Conservation (phyloP, 1,284 basidiomycete species). For the Leccinum laetum region DNA sequence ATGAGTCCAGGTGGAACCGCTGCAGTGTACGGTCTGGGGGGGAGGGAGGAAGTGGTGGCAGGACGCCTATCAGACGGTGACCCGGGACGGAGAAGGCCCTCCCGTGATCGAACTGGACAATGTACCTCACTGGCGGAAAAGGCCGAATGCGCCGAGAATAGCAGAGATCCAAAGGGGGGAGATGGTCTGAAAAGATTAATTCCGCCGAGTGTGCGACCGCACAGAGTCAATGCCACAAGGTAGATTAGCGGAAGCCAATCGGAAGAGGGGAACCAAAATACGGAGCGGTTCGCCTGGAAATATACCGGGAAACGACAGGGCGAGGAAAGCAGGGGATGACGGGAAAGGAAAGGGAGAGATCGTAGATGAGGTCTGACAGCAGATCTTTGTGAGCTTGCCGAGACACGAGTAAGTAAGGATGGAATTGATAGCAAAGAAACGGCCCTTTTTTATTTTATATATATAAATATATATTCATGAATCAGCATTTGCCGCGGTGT, state of each 20-base stretch:
- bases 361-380: constrained; percentile 11
- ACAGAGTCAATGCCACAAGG: constrained; percentile 33
- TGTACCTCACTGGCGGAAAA: constrained; percentile 34
- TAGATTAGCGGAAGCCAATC: constrained; percentile 25
- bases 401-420: constrained; percentile 27
- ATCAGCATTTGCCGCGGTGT: constrained; percentile 31
- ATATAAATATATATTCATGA: constrained; percentile 23
- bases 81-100: constrained; percentile 15
- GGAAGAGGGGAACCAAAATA: constrained; percentile 26
- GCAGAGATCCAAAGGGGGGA: constrained; percentile 23
- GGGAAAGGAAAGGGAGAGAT: constrained; percentile 32
- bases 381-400: constrained; percentile 33
- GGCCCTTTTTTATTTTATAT: constrained; percentile 20
- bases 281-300: constrained; percentile 38
- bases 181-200: constrained; percentile 27
- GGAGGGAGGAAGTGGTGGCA: neutral
- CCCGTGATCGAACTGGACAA: constrained; percentile 30
- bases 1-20: constrained; percentile 11
- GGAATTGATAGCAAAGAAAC: constrained; percentile 30
- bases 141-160: constrained; percentile 28
- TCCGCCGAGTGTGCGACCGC: constrained; percentile 32
- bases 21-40: constrained; percentile 7
- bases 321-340: constrained; percentile 30
- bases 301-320: constrained; percentile 40
- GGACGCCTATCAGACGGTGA: constrained; percentile 19